These are phyloP conservation scores for Aspergillus clavatus DNA, from an alignment of 2,329 filamentous ascomycete genomes.

Conservation along the genomic window DNA sequence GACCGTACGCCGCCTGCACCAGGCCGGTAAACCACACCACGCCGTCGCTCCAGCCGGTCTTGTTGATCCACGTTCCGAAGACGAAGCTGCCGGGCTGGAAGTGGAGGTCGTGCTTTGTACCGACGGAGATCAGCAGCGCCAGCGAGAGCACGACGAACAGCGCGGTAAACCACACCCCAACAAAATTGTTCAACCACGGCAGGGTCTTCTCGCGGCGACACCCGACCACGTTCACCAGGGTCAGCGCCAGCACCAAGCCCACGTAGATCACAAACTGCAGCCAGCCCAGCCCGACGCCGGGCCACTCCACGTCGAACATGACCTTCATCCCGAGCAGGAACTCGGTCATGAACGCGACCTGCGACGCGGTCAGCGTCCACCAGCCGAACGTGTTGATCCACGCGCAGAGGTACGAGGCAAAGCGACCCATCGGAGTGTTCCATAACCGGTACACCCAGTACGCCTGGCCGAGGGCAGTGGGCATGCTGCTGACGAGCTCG, in stretches of 20 bases:
- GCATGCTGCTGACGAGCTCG: slow-evolving; percentile 56
- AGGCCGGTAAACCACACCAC: slow-evolving; percentile 57
- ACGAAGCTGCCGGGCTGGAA: slow-evolving; percentile 51
- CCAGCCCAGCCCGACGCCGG: slow-evolving; percentile 46
- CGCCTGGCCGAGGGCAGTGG: slow-evolving; percentile 56
- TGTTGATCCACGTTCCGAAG: slow-evolving; percentile 50
- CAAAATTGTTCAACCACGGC: slow-evolving; percentile 54
- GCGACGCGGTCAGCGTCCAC: slow-evolving; percentile 54
- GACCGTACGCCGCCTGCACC: slow-evolving; percentile 53
- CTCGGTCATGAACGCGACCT: slow-evolving; percentile 55
- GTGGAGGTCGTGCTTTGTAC: slow-evolving; percentile 39
- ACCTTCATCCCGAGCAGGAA: slow-evolving; percentile 55
- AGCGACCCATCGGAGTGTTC: slow-evolving; percentile 41
- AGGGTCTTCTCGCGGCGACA: slow-evolving; percentile 48
- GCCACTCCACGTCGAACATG: slow-evolving; percentile 49
- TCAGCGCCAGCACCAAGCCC: slow-evolving; percentile 46
- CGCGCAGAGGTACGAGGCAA: slow-evolving; percentile 53
- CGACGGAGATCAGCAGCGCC: slow-evolving; percentile 51
- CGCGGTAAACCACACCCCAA: slow-evolving; percentile 49
- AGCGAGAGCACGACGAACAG: slow-evolving; percentile 52
- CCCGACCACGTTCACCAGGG: slow-evolving; percentile 48
- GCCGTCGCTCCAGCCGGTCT: slow-evolving; percentile 51
- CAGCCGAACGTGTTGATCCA: slow-evolving; percentile 60
- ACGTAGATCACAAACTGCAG: slow-evolving; percentile 54
- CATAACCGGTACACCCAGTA: slow-evolving; percentile 52